phyloP scores from a whole-genome alignment of 345 rosid species.

The Streptanthus diversifolius region DNA sequence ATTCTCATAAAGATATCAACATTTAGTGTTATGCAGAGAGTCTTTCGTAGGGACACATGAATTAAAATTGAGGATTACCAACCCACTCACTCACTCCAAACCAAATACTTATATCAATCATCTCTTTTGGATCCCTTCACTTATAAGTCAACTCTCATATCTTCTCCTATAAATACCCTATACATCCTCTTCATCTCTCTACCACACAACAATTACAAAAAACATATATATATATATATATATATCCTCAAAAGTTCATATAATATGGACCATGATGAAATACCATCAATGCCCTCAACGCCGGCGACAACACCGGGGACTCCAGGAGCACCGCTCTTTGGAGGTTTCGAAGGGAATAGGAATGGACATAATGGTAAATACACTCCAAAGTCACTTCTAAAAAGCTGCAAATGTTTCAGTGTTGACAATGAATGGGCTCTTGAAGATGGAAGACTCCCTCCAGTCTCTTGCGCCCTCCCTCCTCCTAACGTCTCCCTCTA shows the following conservation, averaged over 20 bases:
- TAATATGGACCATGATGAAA: conserved; percentile 54
- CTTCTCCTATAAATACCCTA: conserved; percentile 41
- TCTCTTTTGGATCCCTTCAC: conserved; percentile 16
- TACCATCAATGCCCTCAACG: conserved; percentile 62
- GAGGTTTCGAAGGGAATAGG: conserved; percentile 40
- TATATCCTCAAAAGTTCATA: not conserved
- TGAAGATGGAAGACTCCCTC: conserved; percentile 70
- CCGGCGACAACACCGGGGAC: conserved; percentile 72
- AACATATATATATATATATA: not conserved
- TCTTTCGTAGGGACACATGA: conserved; percentile 5
- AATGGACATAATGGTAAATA: conserved; percentile 34
- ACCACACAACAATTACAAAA: conserved; percentile 11
- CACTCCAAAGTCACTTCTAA: conserved; percentile 52
- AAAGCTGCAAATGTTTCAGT: conserved; percentile 58
- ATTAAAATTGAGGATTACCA: conserved; percentile 9
- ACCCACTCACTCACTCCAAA: conserved; percentile 24
- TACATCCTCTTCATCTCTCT: not conserved
- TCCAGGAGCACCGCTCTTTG: conserved; percentile 58
- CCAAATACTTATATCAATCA: not conserved
- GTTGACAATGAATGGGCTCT: conserved; percentile 60
- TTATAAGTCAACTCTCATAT: conserved; percentile 34
- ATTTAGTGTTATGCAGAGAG: conserved; percentile 19
- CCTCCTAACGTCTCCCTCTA: conserved; percentile 68
- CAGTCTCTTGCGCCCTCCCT: conserved; percentile 60
- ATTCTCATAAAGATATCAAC: conserved; percentile 14